Evolutionary conservation across 2,329 filamentous ascomycete genomes (phyloP), one percentile per base, ranked within the genome.

Genomic region (Paraconiothyrium brasiliense): DNA sequence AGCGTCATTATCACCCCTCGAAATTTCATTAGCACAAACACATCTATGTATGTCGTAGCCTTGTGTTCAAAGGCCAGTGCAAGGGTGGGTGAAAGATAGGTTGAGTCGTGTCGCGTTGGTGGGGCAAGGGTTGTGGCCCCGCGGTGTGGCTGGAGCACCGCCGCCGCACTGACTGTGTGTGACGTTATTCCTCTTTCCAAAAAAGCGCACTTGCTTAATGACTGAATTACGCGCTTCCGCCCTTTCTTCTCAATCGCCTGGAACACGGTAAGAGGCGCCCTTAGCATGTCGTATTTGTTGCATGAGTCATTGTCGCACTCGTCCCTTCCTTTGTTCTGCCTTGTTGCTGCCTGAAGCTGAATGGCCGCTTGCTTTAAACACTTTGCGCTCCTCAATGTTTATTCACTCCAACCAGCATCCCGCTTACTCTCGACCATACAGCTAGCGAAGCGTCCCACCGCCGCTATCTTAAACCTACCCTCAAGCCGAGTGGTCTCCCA

Each of bases 281-380:
- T 72, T 68, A 20, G 27, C 41, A 56, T 34, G 39, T 24, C 24
- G 24, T 13, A 20, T 41, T 56, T 46, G 52, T 39, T 35, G 4
- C 14, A 34, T 67, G 66, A 67, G 57, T 63, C 62, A 67, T 61
- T 27, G 32, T 58, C 56, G 27, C 39, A 22, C 34, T 56, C 35
- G 60, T 52, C 48, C 47, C 16, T 57, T 32, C 35, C 20, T 20
- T 24, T 37, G 49, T 5, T 47, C 34, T 43, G 57, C 37, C 32
- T 49, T 34, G 41, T 58, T 59, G 66, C 57, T 70, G 65, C 68
- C 65, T 67, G 60, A 30, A 72, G 67, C 65, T 67, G 60, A 30
- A 72, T 72, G 68, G 47, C 54, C 22, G 61, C 57, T 56, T 58
- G 41, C 58, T 56, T 70, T 41, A 63, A 67, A 59, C 27, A 46